Base-by-base conservation (phyloP, 306 rosid genomes). In the Corylus heterophylla region DNA sequence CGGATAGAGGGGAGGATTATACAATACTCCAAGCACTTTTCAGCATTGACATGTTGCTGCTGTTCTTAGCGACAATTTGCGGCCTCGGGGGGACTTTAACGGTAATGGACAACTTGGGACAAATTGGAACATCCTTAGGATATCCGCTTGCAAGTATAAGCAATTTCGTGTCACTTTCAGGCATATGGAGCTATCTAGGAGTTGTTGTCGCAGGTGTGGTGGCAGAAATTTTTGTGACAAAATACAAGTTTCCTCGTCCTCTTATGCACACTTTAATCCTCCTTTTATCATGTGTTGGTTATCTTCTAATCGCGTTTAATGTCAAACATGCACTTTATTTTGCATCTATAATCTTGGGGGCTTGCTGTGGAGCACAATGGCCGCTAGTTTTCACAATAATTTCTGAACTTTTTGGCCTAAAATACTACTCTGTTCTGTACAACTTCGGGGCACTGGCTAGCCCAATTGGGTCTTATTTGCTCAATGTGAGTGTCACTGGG, bases 121-220 rank as follows among this genome's bases (percentile, higher is more conserved):
- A 88, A 58, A 88, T 88, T 50, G 89, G 85, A 5, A 44, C 71
- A 25, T 84, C 92, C 7, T 64, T 79, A 2, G 58, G 61, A 14
- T 88, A 88, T 79, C 87, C 85, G 2, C 74, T 68, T 49, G 47
- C 22, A 14, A 84, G 83, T 62, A 80, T 69, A 12, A 86, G 88
- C 79, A 88, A 89, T 2, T 88, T 88, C 22, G 88, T 88, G 47
- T 86, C 89, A 0, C 74, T 88, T 0, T 86, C 86, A 2, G 86
- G 92, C 79, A 88, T 88, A 45, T 88, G 92, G 92, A 88, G 84
- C 52, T 88, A 88, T 47, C 85, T 88, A n/a, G 92, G 92, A 37
- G 69, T 88, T 8, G 92, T 88, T 0, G 73, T 80, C 7, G 72
- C 92, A 3, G 92, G 92, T 35, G 79, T 88, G 68, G 73, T 8